Evolutionary conservation across 352 stramenopile species (phyloP), one percentile per base, ranked within the genome.

Genomic region (Pythium diclinum): DNA sequence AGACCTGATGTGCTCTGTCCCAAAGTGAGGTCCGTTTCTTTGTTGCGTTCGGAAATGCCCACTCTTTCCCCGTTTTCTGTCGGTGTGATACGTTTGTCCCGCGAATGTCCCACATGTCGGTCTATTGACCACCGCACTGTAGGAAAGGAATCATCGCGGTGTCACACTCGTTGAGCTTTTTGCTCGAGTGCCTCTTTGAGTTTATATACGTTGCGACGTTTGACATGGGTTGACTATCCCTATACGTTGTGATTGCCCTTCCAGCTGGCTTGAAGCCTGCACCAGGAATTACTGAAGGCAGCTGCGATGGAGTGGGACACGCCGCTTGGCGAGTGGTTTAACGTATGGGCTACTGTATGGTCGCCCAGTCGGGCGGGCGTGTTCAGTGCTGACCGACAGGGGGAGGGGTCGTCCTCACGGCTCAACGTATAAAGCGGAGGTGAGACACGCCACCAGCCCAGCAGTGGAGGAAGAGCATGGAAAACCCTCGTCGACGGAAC

Each of bases 181-280:
- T 44, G 21, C 14, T 16, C 10, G 8, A 46, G 4, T 6, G 48
- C 63, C 63, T 65, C 49, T 61, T 32, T 46, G 2, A 17, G 34
- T 44, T 61, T 48, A 69, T 69, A 69, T 57, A 69, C 34, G 63
- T 69, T 69, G 56, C 44, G 63, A 69, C 49, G 57, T 30, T 62
- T 30, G 21, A 47, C 8, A 63, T 63, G 46, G 28, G 54, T 63
- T 63, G 44, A 19, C 36, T 55, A 56, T 36, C 44, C 44, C n/a
- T 51, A 51, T 51, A 51, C 44, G 44, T 51, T 51, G 44, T 51
- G 25, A 33, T 34, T 38, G 11, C 49, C 25, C 3, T 19, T 38
- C 21, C 44, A 51, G 49, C 49, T 56, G 49, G 30, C 49, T 56
- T 56, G 49, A 38, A 54, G 47, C 47, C 25, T 19, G 10, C 47